Evolutionary conservation across 164 flowering plant species (phyloP), one percentile per base, ranked within the genome.

Genomic region (Stephania japonica): DNA sequence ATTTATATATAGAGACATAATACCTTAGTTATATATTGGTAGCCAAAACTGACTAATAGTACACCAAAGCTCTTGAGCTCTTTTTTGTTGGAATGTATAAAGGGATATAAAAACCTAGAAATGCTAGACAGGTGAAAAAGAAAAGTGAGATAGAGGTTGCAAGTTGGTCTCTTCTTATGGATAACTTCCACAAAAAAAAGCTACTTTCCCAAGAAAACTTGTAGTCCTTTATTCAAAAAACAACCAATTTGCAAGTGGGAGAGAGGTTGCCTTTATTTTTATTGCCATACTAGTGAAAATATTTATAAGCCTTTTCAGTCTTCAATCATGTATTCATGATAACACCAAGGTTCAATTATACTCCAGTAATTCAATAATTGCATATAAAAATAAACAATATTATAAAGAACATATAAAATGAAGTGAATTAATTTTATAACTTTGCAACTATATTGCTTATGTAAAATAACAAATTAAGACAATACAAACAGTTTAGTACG

Each of bases 151-250:
- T 21, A 41, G 42, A 38, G 42, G 14, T 19, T 25, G 42, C 6
- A 65, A 25, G 41, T 32, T 32, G 32, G 53, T 47, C 53, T 47
- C 53, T 47, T 65, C 9, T 38, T 32, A 32, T 38, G 23, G 69
- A 67, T 67, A 38, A 67, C 69, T 38, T 41, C 49, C 47, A n/a
- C 9, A 67, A 14, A 67, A 67, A 14, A 67, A 67, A 27, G 47
- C 69, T 38, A 67, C 38, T 8, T 67, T 67, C 69, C 69, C 10
- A 67, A 67, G 69, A 41, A 65, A 65, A 65, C 41, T 12, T 65
- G 12, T 3, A 65, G 27, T 18, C 68, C 68, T 26, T 65, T 65
- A 65, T 65, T 65, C 12, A 47, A 8, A 16, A 47, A 7, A 8
- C 53, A 47, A 47, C 2, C 16, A 47, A 0, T 3, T 3, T 3